These are phyloP conservation scores for Aegilops speltoides DNA, from an alignment of 176 grass and related monocot genomes.

Conservation along the genomic window DNA sequence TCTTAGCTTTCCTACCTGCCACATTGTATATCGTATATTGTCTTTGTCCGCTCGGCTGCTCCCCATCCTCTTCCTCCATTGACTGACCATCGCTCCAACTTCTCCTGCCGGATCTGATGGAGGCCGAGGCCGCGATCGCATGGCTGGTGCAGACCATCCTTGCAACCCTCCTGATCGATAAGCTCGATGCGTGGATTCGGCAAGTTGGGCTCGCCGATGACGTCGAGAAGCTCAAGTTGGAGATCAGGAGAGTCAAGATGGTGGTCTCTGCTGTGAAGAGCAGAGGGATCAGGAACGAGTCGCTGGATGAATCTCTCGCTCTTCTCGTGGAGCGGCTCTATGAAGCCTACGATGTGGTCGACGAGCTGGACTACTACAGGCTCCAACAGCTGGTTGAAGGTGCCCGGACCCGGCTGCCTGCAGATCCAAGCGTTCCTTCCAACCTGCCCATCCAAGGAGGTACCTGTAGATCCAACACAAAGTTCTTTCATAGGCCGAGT, in stretches of 20 bases:
- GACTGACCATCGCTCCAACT: background rate
- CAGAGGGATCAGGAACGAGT: background rate
- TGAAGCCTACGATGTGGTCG: background rate
- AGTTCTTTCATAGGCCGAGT: no score
- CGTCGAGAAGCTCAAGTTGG: background rate
- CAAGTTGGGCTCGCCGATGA: background rate
- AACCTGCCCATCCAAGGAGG: no score
- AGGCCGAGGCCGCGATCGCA: background rate
- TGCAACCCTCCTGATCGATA: background rate
- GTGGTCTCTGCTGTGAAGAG: background rate
- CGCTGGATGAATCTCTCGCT: background rate
- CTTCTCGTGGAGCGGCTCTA: constrained; percentile 25
- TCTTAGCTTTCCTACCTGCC: no score
- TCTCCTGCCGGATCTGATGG: background rate
- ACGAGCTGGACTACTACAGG: no score
- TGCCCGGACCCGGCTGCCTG: no score
- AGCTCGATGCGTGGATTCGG: background rate
- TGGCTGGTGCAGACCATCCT: constrained; percentile 25
- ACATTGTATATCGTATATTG: background rate
- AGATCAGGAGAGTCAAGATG: background rate
- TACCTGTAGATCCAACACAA: no score
- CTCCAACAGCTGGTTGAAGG: no score
- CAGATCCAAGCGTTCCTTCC: no score
- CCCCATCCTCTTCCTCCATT: background rate
- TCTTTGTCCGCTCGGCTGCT: background rate